Conservation (phyloP, 352 stramenopile species). For the Phytophthora ohioensis region DNA sequence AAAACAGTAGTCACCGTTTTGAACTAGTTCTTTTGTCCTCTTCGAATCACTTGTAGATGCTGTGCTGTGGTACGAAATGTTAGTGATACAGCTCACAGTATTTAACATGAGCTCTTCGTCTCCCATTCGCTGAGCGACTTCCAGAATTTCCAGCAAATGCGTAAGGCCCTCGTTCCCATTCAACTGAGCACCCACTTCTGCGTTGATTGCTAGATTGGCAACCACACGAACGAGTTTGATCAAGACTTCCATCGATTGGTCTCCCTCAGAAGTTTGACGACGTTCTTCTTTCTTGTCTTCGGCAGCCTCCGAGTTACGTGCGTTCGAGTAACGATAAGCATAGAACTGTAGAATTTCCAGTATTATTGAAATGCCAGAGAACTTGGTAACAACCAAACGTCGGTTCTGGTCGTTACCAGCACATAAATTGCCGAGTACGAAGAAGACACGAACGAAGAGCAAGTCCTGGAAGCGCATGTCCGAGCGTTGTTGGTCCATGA, state of each 20-base stretch:
- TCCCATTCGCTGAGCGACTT: constrained; percentile 33
- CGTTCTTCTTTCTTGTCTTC: constrained; percentile 17
- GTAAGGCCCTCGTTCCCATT: constrained; percentile 48
- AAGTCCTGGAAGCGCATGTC: constrained; percentile 59
- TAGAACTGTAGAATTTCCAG: constrained; percentile 62
- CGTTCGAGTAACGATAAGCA: constrained; percentile 41
- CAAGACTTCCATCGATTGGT: constrained; percentile 67
- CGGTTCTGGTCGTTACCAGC: constrained; percentile 86
- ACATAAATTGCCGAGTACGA: constrained; percentile 89
- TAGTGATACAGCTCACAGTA: constrained; percentile 88
- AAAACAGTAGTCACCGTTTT: constrained; percentile 35
- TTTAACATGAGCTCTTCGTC: constrained; percentile 92
- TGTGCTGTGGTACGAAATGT: constrained; percentile 82
- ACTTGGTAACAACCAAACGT: constrained; percentile 44
- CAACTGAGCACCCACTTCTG: constrained; percentile 56
- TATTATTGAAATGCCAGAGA: constrained; percentile 45
- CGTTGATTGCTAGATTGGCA: constrained; percentile 87
- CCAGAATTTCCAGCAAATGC: constrained; percentile 56
- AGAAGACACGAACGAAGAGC: constrained; percentile 81
- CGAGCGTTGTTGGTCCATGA: constrained; percentile 42
- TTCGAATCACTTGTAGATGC: neutral
- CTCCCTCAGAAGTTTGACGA: constrained; percentile 9
- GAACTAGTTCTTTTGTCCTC: neutral
- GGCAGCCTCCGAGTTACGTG: neutral
- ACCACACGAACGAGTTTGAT: constrained; percentile 86